phyloP scores from a whole-genome alignment of 108 stramenopile species.

The Epipyxis sp. region DNA sequence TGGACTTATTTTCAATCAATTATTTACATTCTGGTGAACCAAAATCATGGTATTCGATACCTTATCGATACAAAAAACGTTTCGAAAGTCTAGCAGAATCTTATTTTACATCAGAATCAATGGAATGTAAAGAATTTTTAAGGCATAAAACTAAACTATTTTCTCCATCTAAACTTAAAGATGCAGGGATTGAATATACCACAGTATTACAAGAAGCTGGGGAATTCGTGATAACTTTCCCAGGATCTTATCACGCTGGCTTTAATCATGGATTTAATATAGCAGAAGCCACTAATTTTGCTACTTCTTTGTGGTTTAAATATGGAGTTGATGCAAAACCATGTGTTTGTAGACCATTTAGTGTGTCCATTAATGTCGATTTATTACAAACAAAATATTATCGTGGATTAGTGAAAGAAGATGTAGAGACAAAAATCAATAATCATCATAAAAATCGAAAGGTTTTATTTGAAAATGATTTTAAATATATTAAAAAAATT shows the following conservation, averaged over 20 bases:
- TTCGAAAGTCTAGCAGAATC: slow-evolving; percentile 70
- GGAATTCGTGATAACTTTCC: slow-evolving; percentile 92
- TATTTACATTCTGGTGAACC: slow-evolving; percentile 93
- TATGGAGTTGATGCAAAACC: slow-evolving; percentile 67
- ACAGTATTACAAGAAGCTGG: slow-evolving; percentile 87
- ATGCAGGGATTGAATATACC: slow-evolving; percentile 81
- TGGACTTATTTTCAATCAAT: slow-evolving; percentile 95
- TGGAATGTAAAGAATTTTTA: slow-evolving; percentile 79
- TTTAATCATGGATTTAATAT: slow-evolving; percentile 97
- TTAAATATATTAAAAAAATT: too few species aligned
- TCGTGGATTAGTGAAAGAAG: background rate
- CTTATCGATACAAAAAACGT: slow-evolving; percentile 68
- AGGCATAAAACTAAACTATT: slow-evolving; percentile 90
- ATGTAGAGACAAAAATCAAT: too few species aligned
- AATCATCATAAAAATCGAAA: too few species aligned
- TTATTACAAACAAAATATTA: slow-evolving; percentile 54
- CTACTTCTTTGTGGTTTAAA: slow-evolving; percentile 85
- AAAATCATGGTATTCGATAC: slow-evolving; percentile 94
- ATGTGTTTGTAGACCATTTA: slow-evolving; percentile 85
- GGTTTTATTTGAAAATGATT: too few species aligned
- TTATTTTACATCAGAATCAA: slow-evolving; percentile 64
- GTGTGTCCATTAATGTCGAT: slow-evolving; percentile 82
- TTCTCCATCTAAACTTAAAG: slow-evolving; percentile 73
- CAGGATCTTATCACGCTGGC: slow-evolving; percentile 91
- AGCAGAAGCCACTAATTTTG: slow-evolving; percentile 94